These are phyloP conservation scores for Dispira simplex DNA, from an alignment of 192 early-diverging fungal genomes.

Conservation along the genomic window DNA sequence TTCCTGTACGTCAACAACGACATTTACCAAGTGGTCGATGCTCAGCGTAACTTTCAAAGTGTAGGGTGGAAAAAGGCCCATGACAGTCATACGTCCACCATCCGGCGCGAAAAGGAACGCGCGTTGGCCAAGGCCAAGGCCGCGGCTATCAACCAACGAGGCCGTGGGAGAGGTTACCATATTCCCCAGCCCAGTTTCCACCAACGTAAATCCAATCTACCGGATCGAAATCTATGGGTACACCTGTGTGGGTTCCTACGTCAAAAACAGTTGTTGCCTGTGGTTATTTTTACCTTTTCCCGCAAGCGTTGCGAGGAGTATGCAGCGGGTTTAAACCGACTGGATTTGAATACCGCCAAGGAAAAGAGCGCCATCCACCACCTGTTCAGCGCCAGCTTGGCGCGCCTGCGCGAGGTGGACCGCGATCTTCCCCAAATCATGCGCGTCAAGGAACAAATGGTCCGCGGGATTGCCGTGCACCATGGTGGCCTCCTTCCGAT, in stretches of 20 bases:
- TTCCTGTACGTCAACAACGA: conserved; percentile 77
- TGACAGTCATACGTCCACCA: conserved; percentile 49
- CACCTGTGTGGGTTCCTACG: conserved; percentile 62
- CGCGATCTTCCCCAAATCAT: conserved; percentile 77
- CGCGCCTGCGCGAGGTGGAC: conserved; percentile 70
- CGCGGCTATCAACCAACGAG: conserved; percentile 3
- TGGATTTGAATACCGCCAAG: conserved; percentile 60
- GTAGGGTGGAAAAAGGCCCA: conserved; percentile 55
- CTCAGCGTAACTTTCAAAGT: conserved; percentile 44
- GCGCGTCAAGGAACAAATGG: conserved; percentile 66
- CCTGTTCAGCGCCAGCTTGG: conserved; percentile 69
- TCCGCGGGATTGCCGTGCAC: conserved; percentile 92
- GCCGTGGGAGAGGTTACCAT: conserved; percentile 29
- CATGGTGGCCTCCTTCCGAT: conserved; percentile 94
- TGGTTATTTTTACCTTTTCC: conserved; percentile 89
- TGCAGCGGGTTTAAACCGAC: conserved; percentile 53
- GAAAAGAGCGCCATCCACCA: conserved; percentile 79
- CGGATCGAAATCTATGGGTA: conserved; percentile 70
- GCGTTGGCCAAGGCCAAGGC: conserved; percentile 13
- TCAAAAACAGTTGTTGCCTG: conserved; percentile 64
- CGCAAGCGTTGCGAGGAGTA: conserved; percentile 92
- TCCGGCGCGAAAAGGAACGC: conserved; percentile 25
- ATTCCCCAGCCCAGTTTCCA: conserved; percentile 17
- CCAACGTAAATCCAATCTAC: conserved; percentile 22
- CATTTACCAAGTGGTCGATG: conserved; percentile 79